These are phyloP conservation scores for Rhizopogon roseolus DNA, from an alignment of 768 basidiomycete genomes.

Conservation along the genomic window DNA sequence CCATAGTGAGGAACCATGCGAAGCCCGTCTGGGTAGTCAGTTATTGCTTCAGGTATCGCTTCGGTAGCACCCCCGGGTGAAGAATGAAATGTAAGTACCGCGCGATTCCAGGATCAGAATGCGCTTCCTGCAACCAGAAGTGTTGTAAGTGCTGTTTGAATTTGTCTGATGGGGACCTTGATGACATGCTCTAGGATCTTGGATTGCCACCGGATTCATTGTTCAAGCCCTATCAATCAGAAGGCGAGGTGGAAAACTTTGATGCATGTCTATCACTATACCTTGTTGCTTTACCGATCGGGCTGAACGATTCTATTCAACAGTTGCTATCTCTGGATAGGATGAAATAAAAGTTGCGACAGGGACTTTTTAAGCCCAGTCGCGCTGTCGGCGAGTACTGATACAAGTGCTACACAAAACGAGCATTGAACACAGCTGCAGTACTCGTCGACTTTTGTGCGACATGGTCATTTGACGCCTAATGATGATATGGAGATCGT, in stretches of 20 bases:
- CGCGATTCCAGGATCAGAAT: constrained; percentile 42
- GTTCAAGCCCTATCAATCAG: constrained; percentile 68
- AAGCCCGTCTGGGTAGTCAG: constrained; percentile 66
- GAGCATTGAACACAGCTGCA: constrained; percentile 17
- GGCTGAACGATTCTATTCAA: background rate
- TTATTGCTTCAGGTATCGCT: constrained; percentile 68
- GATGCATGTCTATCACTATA: constrained; percentile 45
- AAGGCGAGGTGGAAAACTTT: constrained; percentile 94
- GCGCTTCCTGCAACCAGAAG: constrained; percentile 78
- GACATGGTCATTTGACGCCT: constrained; percentile 80
- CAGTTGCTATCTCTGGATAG: constrained; percentile 66
- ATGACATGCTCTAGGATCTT: constrained; percentile 53
- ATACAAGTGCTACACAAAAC: background rate
- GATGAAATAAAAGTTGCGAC: constrained; percentile 59
- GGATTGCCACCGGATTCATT: constrained; percentile 50
- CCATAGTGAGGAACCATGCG: constrained; percentile 55
- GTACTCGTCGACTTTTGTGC: constrained; percentile 90
- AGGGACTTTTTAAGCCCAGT: constrained; percentile 86
- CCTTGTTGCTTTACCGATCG: background rate
- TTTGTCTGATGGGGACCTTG: background rate
- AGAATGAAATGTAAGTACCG: constrained; percentile 22
- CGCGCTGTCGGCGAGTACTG: constrained; percentile 68
- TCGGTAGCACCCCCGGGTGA: background rate
- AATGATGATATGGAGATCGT: constrained; percentile 84
- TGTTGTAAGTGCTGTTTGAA: constrained; percentile 52